Base-by-base conservation (phyloP, 495 filamentous ascomycete genomes). In the Hyphodiscus hymeniophilus region DNA sequence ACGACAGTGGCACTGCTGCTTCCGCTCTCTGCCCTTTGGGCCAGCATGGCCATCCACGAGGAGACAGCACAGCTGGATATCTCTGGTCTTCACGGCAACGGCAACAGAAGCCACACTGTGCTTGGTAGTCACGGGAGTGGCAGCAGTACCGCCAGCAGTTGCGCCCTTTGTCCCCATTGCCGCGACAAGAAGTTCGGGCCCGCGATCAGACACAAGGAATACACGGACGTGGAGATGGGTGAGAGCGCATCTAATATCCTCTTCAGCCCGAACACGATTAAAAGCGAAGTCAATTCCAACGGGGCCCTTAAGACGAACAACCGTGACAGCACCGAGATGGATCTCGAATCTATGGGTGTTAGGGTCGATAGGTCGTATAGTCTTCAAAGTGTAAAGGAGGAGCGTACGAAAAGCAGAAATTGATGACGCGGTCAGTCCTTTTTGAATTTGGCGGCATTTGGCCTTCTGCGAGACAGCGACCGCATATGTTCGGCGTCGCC, bases 1-100 rank as follows among this genome's bases (percentile, higher is more conserved):
- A 87, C 84, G 8, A 67, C 83, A 3, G 82, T 87, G 31, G 72
- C 80, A 35, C 70, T 94, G 48, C 83, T 84, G 35, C 75, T 92
- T 2, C 89, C 89, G 0, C 74, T 95, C 2, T 89, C 87, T 16
- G 81, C 82, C 4, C 77, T 94, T 55, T 94, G 77, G 89, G 89
- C 77, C 50, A 70, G 69, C 45, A 47, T 48, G 46, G 20, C 34
- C 8, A 46, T 20, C 6, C 32, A 36, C 2, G 39, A 43, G 15
- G 26, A 33, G 11, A 33, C 12, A n/a, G 22, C 39, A 5, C 22
- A 42, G 4, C 44, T 52, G 33, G 38, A 48, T 21, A 15, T 49
- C 30, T 45, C 45, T 7, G 6, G 36, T 11, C 24, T 50, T 22
- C 22, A 31, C 22, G 31, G 30, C 5, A 46, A 20, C 13, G 13